These are phyloP conservation scores for Diutina scorzettiae DNA, from an alignment of 1,139 yeast species.

Conservation along the genomic window DNA sequence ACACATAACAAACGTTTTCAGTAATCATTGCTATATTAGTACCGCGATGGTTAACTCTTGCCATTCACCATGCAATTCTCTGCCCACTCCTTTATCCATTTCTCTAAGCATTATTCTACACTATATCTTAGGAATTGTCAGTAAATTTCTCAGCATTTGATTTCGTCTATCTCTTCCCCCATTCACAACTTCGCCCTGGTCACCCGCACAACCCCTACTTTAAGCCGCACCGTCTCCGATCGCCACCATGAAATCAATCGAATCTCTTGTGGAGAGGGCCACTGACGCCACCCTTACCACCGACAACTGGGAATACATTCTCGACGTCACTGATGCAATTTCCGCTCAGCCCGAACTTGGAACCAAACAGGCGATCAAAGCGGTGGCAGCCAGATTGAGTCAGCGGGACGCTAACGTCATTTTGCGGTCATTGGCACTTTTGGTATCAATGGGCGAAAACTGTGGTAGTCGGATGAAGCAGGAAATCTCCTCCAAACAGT, in stretches of 20 bases:
- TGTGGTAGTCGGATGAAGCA: constrained; percentile 85
- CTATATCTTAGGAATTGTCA: too few relatives aligned
- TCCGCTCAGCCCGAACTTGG: constrained; percentile 57
- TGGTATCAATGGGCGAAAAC: constrained; percentile 77
- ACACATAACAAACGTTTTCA: too few relatives aligned
- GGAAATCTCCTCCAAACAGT: constrained; percentile 61
- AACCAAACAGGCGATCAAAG: constrained; percentile 39
- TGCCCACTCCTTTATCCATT: too few relatives aligned
- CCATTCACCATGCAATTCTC: too few relatives aligned
- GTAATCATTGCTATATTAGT: too few relatives aligned
- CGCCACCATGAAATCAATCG: constrained; percentile 8
- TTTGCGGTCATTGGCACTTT: constrained; percentile 56
- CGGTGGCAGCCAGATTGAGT: constrained; percentile 41
- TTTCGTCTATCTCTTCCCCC: too few relatives aligned
- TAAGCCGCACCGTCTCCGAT: too few relatives aligned
- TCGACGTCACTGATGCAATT: constrained; percentile 77
- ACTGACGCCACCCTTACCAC: constrained; percentile 71
- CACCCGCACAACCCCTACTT: too few relatives aligned
- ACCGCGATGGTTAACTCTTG: too few relatives aligned
- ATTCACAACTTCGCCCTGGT: too few relatives aligned
- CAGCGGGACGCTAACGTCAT: constrained; percentile 72
- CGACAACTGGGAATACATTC: constrained; percentile 77
- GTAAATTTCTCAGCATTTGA: too few relatives aligned
- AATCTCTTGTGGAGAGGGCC: constrained; percentile 39
- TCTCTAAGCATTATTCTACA: too few relatives aligned